These are phyloP conservation scores for Nectriaceae sp. DNA, from an alignment of 2,329 filamentous ascomycete species.

Conservation along the genomic window DNA sequence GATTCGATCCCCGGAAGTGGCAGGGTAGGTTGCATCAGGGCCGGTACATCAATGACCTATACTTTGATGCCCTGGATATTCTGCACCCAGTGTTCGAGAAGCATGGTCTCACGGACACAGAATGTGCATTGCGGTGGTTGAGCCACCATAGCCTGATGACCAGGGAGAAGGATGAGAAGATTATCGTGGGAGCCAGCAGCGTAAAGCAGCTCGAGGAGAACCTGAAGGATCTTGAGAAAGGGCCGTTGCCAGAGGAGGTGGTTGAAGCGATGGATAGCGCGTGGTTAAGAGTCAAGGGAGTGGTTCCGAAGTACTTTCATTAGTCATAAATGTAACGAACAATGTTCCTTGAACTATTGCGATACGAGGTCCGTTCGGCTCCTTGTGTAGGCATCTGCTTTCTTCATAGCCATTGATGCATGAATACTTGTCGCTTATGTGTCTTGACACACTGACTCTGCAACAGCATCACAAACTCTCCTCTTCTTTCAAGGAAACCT, in stretches of 20 bases:
- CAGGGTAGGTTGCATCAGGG: conserved; percentile 11
- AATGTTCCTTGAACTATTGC: no score
- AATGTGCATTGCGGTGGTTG: conserved; percentile 69
- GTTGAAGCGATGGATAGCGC: conserved; percentile 46
- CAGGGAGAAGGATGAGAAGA: conserved; percentile 45
- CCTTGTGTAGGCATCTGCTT: no score
- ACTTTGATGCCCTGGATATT: conserved; percentile 58
- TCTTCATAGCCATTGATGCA: no score
- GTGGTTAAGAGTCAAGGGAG: no score
- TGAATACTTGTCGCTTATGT: no score
- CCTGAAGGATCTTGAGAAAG: conserved; percentile 52
- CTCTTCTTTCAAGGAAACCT: no score
- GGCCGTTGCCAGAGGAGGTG: conserved; percentile 72
- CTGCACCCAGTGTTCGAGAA: conserved; percentile 65
- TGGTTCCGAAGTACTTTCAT: conserved; percentile 33
- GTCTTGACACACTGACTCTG: no score
- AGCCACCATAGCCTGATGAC: conserved; percentile 62
- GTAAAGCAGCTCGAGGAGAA: conserved; percentile 52
- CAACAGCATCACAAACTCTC: no score
- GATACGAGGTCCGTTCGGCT: no score
- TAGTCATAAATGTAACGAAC: no score
- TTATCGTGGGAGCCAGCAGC: conserved; percentile 54
- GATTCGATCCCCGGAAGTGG: conserved; percentile 25
- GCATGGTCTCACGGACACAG: conserved; percentile 64
- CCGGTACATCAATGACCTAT: conserved; percentile 63